Percentiles rank a stretch among this genome's conserved stretches.
Conservation (phyloP, 768 basidiomycete species). For the Lentinula boryana region DNA sequence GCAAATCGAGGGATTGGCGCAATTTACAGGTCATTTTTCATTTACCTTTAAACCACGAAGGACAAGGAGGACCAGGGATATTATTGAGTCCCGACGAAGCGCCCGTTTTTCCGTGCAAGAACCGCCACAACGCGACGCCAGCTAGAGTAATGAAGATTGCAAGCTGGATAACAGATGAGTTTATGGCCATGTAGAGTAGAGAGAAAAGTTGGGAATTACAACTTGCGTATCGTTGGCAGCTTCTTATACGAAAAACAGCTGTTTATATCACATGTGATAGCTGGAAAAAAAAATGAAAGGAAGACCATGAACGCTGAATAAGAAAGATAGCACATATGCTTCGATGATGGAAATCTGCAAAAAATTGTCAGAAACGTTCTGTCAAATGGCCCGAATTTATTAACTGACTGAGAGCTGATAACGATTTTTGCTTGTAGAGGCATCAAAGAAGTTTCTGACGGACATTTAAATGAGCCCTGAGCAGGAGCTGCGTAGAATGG, state of each 20-base stretch:
- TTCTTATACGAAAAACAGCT: too few relatives aligned
- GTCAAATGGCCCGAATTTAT: neutral
- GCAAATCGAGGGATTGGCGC: neutral
- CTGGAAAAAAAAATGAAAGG: too few relatives aligned
- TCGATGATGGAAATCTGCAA: neutral
- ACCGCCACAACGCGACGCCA: neutral
- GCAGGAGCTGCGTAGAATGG: neutral
- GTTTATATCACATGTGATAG: too few relatives aligned
- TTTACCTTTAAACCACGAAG: constrained; percentile 1
- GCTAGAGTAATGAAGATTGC: neutral
- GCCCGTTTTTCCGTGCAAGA: neutral
- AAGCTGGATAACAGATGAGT: neutral
- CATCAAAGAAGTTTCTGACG: neutral
- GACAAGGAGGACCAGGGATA: neutral
- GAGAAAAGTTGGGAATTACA: neutral
- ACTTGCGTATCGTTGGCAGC: too few relatives aligned
- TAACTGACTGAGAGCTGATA: neutral
- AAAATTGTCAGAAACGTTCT: neutral
- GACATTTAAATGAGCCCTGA: neutral
- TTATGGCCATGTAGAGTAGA: neutral
- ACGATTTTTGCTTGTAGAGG: neutral
- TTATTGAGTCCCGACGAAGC: neutral
- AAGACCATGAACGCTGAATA: neutral
- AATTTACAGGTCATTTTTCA: neutral
- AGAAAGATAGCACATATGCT: neutral